These are phyloP conservation scores for Rhodotorula sp. DNA, from an alignment of 1,284 basidiomycete species.

Conservation along the genomic window DNA sequence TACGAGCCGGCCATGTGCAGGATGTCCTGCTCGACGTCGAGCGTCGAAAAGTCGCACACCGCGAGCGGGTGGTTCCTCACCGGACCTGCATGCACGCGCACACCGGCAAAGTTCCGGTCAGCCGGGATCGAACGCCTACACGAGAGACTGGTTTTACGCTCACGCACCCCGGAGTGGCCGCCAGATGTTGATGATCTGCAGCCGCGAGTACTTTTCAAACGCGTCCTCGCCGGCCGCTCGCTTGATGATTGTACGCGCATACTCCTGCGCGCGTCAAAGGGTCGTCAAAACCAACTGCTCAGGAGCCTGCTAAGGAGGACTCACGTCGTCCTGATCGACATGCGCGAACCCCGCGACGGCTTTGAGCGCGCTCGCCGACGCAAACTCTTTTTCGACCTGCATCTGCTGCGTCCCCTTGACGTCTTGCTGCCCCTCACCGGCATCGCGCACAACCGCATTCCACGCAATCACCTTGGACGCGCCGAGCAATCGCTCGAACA, in stretches of 20 bases:
- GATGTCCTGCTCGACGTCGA: conserved; percentile 31
- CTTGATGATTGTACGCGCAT: conserved; percentile 24
- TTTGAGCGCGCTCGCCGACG: conserved; percentile 39
- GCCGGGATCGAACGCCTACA: too few species aligned
- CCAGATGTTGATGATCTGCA: conserved; percentile 47
- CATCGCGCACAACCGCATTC: conserved; percentile 43
- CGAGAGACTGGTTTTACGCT: not conserved
- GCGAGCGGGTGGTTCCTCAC: conserved; percentile 48
- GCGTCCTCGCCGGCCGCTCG: conserved; percentile 33
- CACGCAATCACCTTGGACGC: conserved; percentile 45
- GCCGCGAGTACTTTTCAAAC: conserved; percentile 28
- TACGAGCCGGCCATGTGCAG: conserved; percentile 40
- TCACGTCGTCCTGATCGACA: conserved; percentile 45
- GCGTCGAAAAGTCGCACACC: conserved; percentile 37
- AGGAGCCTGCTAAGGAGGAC: too few species aligned
- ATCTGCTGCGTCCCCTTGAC: conserved; percentile 14
- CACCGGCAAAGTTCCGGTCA: too few species aligned
- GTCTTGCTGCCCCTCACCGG: not conserved
- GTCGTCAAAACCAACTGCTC: too few species aligned
- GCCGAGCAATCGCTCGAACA: conserved; percentile 40
- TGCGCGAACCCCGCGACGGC: conserved; percentile 45
- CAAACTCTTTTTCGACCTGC: conserved; percentile 1
- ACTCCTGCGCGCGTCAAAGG: conserved; percentile 20
- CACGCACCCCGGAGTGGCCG: conserved; percentile 40
- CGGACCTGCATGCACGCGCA: conserved; percentile 14